phyloP scores from a whole-genome alignment of 2,329 filamentous ascomycete genomes.

The Pseudogymnoascus sp. region DNA sequence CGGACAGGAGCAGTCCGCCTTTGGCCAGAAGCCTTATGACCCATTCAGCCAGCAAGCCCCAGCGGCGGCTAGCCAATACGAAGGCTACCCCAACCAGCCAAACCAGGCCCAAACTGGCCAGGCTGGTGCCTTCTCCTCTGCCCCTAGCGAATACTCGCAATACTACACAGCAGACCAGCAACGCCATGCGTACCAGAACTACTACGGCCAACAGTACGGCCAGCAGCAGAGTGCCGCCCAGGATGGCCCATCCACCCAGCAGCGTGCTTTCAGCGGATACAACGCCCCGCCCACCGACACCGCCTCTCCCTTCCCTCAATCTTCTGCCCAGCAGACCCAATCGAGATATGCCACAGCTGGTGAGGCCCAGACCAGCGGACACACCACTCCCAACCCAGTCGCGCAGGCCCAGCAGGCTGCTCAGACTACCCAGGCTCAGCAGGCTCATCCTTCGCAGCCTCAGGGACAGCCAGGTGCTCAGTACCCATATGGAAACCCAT shows the following conservation, averaged over 20 bases:
- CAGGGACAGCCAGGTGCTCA: slow-evolving; percentile 34
- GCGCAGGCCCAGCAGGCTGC: slow-evolving; percentile 43
- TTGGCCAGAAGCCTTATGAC: slow-evolving; percentile 75
- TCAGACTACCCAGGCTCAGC: slow-evolving; percentile 33
- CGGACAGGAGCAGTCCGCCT: slow-evolving; percentile 51
- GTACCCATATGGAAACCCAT: slow-evolving; percentile 49
- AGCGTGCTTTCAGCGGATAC: slow-evolving; percentile 73
- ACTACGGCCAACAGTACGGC: slow-evolving; percentile 54
- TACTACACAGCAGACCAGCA: slow-evolving; percentile 77
- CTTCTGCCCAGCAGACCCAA: slow-evolving; percentile 53
- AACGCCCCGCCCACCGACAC: slow-evolving; percentile 55
- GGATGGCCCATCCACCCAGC: slow-evolving; percentile 63
- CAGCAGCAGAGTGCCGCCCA: slow-evolving; percentile 48
- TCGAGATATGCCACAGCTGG: slow-evolving; percentile 51
- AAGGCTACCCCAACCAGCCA: slow-evolving; percentile 50
- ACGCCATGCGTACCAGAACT: slow-evolving; percentile 65
- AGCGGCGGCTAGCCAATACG: slow-evolving; percentile 50
- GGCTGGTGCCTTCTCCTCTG: slow-evolving; percentile 62
- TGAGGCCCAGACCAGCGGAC: slow-evolving; percentile 77
- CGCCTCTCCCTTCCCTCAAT: slow-evolving; percentile 64
- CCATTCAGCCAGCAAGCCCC: slow-evolving; percentile 71
- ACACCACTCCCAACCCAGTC: slow-evolving; percentile 81
- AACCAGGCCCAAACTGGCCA: slow-evolving; percentile 50
- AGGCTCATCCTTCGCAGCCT: slow-evolving; percentile 42
- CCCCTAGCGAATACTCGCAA: slow-evolving; percentile 69